phyloP scores from a whole-genome alignment of 2,329 filamentous ascomycete species.

The Penicillium sp. region DNA sequence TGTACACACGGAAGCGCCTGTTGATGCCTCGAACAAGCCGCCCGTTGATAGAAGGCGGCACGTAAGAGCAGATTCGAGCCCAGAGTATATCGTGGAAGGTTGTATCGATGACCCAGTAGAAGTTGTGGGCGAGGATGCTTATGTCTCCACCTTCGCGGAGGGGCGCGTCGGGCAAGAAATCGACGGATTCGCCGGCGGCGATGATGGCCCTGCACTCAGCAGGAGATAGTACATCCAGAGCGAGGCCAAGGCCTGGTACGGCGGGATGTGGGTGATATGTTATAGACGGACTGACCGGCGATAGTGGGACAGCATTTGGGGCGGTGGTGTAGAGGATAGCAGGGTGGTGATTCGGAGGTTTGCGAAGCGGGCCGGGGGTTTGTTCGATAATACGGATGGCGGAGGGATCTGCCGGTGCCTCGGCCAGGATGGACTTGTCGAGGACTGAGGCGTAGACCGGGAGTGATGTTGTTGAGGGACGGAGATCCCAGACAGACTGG shows the following conservation, averaged over 20 bases:
- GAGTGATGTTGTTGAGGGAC: slow-evolving; percentile 41
- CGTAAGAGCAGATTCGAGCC: slow-evolving; percentile 55
- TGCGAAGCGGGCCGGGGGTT: slow-evolving; percentile 56
- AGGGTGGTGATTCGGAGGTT: slow-evolving; percentile 63
- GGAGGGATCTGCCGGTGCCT: slow-evolving; percentile 22
- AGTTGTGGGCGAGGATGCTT: slow-evolving; percentile 66
- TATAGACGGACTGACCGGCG: slow-evolving; percentile 44
- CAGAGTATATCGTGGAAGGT: slow-evolving; percentile 61
- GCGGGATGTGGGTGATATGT: slow-evolving; percentile 57
- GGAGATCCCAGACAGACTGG: slow-evolving; percentile 59
- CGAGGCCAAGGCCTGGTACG: slow-evolving; percentile 59
- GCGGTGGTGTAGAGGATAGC: slow-evolving; percentile 61
- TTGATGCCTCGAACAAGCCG: slow-evolving; percentile 61
- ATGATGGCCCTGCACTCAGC: slow-evolving; percentile 64
- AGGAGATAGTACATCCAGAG: slow-evolving; percentile 56
- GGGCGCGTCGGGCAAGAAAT: slow-evolving; percentile 64
- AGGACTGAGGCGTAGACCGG: slow-evolving; percentile 56
- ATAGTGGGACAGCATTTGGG: slow-evolving; percentile 54
- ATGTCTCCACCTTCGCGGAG: slow-evolving; percentile 61
- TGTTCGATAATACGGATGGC: slow-evolving; percentile 58
- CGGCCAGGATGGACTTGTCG: slow-evolving; percentile 52
- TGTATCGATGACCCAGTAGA: slow-evolving; percentile 66
- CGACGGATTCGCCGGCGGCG: slow-evolving; percentile 60
- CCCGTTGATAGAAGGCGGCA: slow-evolving; percentile 54
- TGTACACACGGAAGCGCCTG: slow-evolving; percentile 65